Percentiles rank a stretch among this genome's conserved stretches.
Evolutionary conservation across 306 rosid species (phyloP).

Genomic region (Trichosanthes cucumerina): DNA sequence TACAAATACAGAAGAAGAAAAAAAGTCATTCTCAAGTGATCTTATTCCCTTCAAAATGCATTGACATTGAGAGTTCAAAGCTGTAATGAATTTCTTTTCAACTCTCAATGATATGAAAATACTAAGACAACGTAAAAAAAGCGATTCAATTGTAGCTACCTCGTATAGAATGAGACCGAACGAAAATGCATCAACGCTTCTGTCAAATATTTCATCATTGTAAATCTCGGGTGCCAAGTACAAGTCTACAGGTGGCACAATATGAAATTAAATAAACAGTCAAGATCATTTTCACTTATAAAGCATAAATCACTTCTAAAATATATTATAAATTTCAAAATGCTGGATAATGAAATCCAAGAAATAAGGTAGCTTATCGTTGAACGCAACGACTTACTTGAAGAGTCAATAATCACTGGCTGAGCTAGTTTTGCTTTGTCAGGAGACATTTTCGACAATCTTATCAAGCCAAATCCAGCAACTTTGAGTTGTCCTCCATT

Average conservation of each 20-base stretch:
- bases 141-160: slow-evolving; percentile 30
- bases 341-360: neutral
- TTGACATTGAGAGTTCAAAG: slow-evolving; percentile 6
- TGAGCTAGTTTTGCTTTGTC: slow-evolving; percentile 56
- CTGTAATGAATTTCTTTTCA: neutral
- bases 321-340: neutral
- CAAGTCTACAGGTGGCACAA: slow-evolving; percentile 44
- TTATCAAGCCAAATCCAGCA: slow-evolving; percentile 78
- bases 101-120: neutral
- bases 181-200: slow-evolving; percentile 80
- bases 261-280: slow-evolving; percentile 9
- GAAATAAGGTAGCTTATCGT: neutral
- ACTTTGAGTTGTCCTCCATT: slow-evolving; percentile 89
- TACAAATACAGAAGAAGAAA: neutral
- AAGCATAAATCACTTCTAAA: neutral
- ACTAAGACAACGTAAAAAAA: neutral
- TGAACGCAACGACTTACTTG: slow-evolving; percentile 46
- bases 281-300: neutral
- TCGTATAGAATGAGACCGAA: slow-evolving; percentile 84
- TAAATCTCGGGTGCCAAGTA: slow-evolving; percentile 88
- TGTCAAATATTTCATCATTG: slow-evolving; percentile 64
- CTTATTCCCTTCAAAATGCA: neutral
- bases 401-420: slow-evolving; percentile 36
- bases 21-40: neutral
- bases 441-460: slow-evolving; percentile 53